A percentile compares a stretch with the other conserved stretches of the same genome.
phyloP scores from a whole-genome alignment of 2,329 filamentous ascomycete species.

The Beauveria medogensis region DNA sequence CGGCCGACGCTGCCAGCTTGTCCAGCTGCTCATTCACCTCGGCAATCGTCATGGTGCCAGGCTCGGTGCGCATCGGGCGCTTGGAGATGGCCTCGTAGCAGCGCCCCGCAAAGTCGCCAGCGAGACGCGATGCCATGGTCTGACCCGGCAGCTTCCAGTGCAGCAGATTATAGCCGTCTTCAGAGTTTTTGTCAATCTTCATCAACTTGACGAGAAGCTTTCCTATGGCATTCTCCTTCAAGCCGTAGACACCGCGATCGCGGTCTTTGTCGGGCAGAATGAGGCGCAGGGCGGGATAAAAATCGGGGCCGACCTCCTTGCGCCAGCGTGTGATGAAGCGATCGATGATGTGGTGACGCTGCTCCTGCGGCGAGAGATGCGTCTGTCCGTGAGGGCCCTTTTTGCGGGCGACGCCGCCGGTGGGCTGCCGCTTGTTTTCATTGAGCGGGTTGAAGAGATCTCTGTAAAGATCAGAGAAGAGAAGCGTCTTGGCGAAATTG shows the following conservation, averaged over 20 bases:
- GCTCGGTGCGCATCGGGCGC: slow-evolving; percentile 63
- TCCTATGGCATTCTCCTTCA: slow-evolving; percentile 87
- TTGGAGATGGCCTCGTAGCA: slow-evolving; percentile 84
- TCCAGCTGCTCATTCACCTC: slow-evolving; percentile 87
- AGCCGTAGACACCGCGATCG: slow-evolving; percentile 83
- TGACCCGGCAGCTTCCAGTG: slow-evolving; percentile 89
- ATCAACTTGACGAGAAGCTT: slow-evolving; percentile 87
- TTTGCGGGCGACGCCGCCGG: slow-evolving; percentile 48
- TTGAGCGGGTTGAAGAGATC: slow-evolving; percentile 73
- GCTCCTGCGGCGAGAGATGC: slow-evolving; percentile 64
- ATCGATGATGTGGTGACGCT: slow-evolving; percentile 72
- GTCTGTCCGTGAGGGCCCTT: slow-evolving; percentile 49
- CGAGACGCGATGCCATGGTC: slow-evolving; percentile 52
- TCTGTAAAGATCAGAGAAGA: slow-evolving; percentile 71
- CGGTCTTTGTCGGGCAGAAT: slow-evolving; percentile 91
- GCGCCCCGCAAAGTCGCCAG: slow-evolving; percentile 85
- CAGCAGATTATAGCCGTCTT: slow-evolving; percentile 75
- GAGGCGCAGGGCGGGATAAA: slow-evolving; percentile 85
- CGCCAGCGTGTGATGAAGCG: slow-evolving; percentile 84
- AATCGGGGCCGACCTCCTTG: slow-evolving; percentile 79
- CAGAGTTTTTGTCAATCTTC: slow-evolving; percentile 83
- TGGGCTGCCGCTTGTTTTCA: slow-evolving; percentile 70
- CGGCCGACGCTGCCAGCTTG: slow-evolving; percentile 62
- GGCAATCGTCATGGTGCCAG: slow-evolving; percentile 74
- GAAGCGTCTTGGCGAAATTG: slow-evolving; percentile 71